phyloP scores from a whole-genome alignment of 768 basidiomycete genomes.

The Lentinula lateritia region DNA sequence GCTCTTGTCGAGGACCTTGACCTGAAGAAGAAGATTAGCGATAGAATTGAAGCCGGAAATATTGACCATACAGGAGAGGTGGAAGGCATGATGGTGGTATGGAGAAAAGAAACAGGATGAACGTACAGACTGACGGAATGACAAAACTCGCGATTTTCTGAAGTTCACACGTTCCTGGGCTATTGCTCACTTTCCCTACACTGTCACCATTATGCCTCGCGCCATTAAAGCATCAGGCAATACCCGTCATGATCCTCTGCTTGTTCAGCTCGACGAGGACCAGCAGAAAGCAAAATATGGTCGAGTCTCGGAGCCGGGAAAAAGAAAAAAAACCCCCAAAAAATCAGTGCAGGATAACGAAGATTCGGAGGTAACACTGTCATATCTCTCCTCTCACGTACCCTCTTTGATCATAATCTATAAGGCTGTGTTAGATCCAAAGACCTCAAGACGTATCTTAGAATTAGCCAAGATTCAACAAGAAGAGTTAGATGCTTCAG shows the following conservation, averaged over 20 bases:
- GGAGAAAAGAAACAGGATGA: constrained; percentile 4
- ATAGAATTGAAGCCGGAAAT: constrained; percentile 6
- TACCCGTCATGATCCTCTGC: constrained; percentile 81
- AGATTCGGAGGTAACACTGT: constrained; percentile 42
- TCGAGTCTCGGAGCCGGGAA: constrained; percentile 68
- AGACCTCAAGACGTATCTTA: constrained; percentile 82
- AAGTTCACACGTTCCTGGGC: constrained; percentile 7
- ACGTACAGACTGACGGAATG: not conserved
- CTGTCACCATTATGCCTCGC: constrained; percentile 52
- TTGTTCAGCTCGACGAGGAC: constrained; percentile 78
- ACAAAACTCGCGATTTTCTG: not conserved
- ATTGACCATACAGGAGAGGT: constrained; percentile 9
- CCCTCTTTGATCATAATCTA: constrained; percentile 8
- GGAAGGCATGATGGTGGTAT: constrained; percentile 14
- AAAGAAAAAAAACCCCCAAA: constrained; percentile 64
- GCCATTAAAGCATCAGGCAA: constrained; percentile 47
- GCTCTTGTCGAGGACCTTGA: constrained; percentile 64
- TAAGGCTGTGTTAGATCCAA: constrained; percentile 71
- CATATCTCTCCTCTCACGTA: constrained; percentile 11
- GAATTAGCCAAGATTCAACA: constrained; percentile 92
- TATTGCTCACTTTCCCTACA: constrained; percentile 4
- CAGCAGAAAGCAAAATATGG: constrained; percentile 75
- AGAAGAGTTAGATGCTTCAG: constrained; percentile 70
- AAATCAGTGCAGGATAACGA: constrained; percentile 43
- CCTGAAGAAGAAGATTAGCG: constrained; percentile 31